Base-by-base conservation (phyloP, 1,139 yeast genomes). In the Diutina rugosa region DNA sequence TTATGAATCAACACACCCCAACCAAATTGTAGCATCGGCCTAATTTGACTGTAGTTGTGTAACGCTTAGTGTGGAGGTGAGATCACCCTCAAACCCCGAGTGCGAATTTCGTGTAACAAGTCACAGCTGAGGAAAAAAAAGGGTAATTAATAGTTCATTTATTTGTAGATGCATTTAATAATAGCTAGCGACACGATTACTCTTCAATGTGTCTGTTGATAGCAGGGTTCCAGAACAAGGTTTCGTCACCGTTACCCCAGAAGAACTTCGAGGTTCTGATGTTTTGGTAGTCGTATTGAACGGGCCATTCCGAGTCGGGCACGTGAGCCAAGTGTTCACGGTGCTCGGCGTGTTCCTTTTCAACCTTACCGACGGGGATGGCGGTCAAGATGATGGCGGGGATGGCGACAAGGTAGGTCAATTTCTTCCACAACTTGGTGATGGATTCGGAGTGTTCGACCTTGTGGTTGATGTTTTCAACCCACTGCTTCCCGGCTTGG, bases 161-260 rank as follows among this genome's bases (percentile, higher is more conserved):
- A 35, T 35, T 35, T 9, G 14, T 12, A 35, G 41, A 35, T 35
- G 41, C 41, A 35, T 35, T 35, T 35, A 10, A 21, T 35, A 35
- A 10, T 35, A 35, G 41, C 41, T 35, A 35, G 41, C 41, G 41
- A 35, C 41, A 35, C 41, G 52, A 47, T 59, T 67, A 67, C 56
- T 60, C 57, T 65, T 71, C 78, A 65, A 86, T 75, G 79, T 88
- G 87, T 81, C 96, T 87, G 87, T 93, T 93, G 70, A 89, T 81
- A 67, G 83, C 87, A 58, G 87, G 78, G 79, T 90, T 90, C 99
- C 99, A 93, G 87, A 93, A 93, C 70, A 87, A 77, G 62, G 98
- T 90, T 81, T 89, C 85, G 80, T 90, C 96, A 70, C 99, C 98
- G 70, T 93, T 91, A 69, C 98, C 98, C 98, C 98, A 93, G 85